Evolutionary conservation across 169 alveolate genomes (phyloP).

Genomic region (Plasmodium cynomolgi): DNA sequence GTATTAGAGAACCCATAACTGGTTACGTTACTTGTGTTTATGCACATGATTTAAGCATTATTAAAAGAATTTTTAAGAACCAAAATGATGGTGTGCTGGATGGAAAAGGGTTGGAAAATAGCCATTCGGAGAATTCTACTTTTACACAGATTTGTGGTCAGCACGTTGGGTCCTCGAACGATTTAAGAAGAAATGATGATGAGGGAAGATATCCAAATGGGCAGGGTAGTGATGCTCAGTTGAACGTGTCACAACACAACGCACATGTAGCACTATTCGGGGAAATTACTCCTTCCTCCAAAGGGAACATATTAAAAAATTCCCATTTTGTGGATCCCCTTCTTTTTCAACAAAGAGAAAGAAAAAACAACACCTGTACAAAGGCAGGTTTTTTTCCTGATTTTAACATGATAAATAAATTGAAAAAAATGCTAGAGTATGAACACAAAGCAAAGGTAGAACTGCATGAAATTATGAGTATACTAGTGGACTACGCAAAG

Average conservation of each 20-base stretch:
- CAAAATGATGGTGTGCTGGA: not conserved
- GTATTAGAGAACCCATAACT: not conserved
- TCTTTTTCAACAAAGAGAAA: not conserved
- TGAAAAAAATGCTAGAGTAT: slow-evolving; percentile 26
- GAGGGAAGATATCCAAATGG: not conserved
- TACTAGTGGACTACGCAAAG: slow-evolving; percentile 41
- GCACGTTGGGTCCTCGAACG: not conserved
- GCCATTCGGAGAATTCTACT: not conserved
- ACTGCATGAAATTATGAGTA: slow-evolving; percentile 34
- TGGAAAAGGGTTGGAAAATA: not conserved
- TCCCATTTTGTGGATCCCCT: not conserved
- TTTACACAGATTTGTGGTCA: not conserved
- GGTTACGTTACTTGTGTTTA: slow-evolving; percentile 58
- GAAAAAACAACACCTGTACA: not conserved
- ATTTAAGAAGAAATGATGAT: not conserved
- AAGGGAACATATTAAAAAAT: not conserved
- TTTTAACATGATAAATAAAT: slow-evolving; percentile 12
- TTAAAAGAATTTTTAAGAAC: slow-evolving; percentile 15
- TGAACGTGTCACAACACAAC: too few species aligned
- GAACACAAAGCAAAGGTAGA: slow-evolving; percentile 60
- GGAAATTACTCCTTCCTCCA: too few species aligned
- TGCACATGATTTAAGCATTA: slow-evolving; percentile 10
- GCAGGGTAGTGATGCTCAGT: not conserved
- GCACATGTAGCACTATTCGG: too few species aligned
- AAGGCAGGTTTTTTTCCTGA: slow-evolving; percentile 54